Evolutionary conservation across 805 yeast genomes (phyloP), one percentile per base, ranked within the genome.

Genomic region (Cyberlindnera amylophila): DNA sequence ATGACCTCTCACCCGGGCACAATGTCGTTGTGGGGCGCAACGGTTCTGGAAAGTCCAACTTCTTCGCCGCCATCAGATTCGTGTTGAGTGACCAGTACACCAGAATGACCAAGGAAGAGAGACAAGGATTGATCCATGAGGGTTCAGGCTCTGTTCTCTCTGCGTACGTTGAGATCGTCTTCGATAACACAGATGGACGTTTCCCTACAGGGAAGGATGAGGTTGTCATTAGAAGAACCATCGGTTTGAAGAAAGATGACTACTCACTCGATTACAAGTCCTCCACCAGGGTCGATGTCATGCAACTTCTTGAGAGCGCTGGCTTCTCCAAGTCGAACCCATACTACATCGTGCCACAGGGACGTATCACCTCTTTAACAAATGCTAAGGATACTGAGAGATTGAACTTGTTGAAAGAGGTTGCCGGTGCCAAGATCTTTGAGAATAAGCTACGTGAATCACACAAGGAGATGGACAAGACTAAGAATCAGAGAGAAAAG

Each of bases 31-130:
- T 90, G 26, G 97, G 97, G 2, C 69, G 96, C 38, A 90, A 90
- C 64, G 97, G 97, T n/a, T 86, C 96, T 8, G 99, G 99, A 8
- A 91, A 93, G 61, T 86, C 96, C 32, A 91, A 93, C 62, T 85
- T 91, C 65, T 93, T 91, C 62, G 89, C 96, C 13, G 98, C 99
- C 10, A 85, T 91, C 43, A 71, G 97, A 48, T 93, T 90, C 65
- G 97, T 89, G 10, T 63, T 93, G 16, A 82, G 95, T 35, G 97
- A 91, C 59, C 95, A 91, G 27, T 87, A 86, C 60, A 82, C 86
- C 3, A 84, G 87, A 58, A 74, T 90, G 81, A 71, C 82, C 18
- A 68, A 91, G 50, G 95, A 88, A 52, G 96, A 88, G 56, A 73
- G 96, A 50, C 90, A 84, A 54, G 85, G 90, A 2, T 69, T 90